These are phyloP conservation scores for Starmerella geochares DNA, from an alignment of 805 yeast species.

Conservation along the genomic window DNA sequence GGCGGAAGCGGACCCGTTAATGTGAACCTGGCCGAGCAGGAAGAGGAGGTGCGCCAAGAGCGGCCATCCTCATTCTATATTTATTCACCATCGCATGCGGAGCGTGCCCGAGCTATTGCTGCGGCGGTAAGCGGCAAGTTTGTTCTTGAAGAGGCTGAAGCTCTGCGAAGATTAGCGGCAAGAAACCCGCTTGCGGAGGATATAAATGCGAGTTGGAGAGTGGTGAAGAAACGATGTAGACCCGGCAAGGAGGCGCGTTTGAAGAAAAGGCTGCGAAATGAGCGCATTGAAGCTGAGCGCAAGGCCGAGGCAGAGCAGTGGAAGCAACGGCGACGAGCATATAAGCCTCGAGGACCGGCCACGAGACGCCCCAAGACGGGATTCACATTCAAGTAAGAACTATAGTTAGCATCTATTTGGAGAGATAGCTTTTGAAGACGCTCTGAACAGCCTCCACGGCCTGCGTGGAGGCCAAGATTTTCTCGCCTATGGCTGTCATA, in stretches of 20 bases:
- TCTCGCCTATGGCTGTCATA: slow-evolving; percentile 12
- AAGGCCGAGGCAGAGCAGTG: slow-evolving; percentile 10
- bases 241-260: slow-evolving; percentile 24
- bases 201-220: slow-evolving; percentile 18
- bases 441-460: slow-evolving; percentile 11
- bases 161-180: slow-evolving; percentile 10
- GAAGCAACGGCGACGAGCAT: neutral
- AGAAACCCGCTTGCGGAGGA: slow-evolving; percentile 20
- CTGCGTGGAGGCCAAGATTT: slow-evolving; percentile 14
- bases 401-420: slow-evolving; percentile 1
- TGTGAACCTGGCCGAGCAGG: slow-evolving; percentile 11
- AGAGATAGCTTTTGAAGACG: slow-evolving; percentile 17
- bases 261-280: slow-evolving; percentile 5
- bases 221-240: slow-evolving; percentile 18
- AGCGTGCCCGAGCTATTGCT: neutral
- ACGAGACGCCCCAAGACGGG: slow-evolving; percentile 2
- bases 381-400: neutral
- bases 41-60: neutral
- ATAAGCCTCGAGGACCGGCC: neutral
- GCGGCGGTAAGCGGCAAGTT: slow-evolving; percentile 21
- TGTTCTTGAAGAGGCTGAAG: slow-evolving; percentile 14
- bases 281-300: slow-evolving; percentile 7
- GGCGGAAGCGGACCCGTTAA: slow-evolving; percentile 15
- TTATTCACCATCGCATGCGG: slow-evolving; percentile 1
- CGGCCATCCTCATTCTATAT: slow-evolving; percentile 22